A percentile compares a stretch with the other conserved stretches of the same genome.
These are phyloP conservation scores for Malassezia cuniculi DNA, from an alignment of 1,284 basidiomycete species.

Conservation along the genomic window DNA sequence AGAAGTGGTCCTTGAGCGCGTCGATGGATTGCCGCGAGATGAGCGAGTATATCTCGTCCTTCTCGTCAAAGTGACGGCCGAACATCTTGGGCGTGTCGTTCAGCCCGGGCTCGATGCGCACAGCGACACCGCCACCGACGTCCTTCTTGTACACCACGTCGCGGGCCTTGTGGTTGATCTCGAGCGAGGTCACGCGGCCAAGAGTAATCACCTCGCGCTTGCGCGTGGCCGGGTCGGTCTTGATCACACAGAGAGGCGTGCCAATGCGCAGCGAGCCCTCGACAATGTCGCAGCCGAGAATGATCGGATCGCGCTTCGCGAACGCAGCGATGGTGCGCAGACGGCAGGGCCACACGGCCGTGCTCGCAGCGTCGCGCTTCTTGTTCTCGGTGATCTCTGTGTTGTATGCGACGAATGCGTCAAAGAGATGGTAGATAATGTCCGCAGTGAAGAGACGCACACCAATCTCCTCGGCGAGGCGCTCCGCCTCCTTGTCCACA, in stretches of 20 bases:
- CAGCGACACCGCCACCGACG: constrained; percentile 86
- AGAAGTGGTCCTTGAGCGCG: constrained; percentile 79
- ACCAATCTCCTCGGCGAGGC: constrained; percentile 81
- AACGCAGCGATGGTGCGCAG: constrained; percentile 85
- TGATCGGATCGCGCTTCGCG: constrained; percentile 89
- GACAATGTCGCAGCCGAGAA: constrained; percentile 89
- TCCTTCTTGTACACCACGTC: constrained; percentile 82
- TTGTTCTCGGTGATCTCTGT: constrained; percentile 84
- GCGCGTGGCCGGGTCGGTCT: constrained; percentile 66
- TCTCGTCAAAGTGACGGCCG: constrained; percentile 77
- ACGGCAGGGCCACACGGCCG: constrained; percentile 92
- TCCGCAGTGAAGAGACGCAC: constrained; percentile 91
- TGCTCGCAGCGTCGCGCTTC: constrained; percentile 76
- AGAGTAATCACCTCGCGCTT: constrained; percentile 83
- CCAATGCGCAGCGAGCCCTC: constrained; percentile 81
- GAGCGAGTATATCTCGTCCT: constrained; percentile 81
- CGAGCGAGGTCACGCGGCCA: constrained; percentile 70
- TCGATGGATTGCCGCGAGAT: constrained; percentile 88
- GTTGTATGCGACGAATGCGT: constrained; percentile 94
- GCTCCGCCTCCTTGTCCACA: constrained; percentile 77
- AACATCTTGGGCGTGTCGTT: constrained; percentile 77
- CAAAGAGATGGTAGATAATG: constrained; percentile 98
- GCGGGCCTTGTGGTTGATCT: constrained; percentile 42
- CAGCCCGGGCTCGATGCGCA: constrained; percentile 94
- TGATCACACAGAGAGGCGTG: constrained; percentile 89